Percentiles rank a stretch among this genome's conserved stretches.
These are phyloP conservation scores for Whalleya microplaca DNA, from an alignment of 2,329 filamentous ascomycete species.

Conservation along the genomic window DNA sequence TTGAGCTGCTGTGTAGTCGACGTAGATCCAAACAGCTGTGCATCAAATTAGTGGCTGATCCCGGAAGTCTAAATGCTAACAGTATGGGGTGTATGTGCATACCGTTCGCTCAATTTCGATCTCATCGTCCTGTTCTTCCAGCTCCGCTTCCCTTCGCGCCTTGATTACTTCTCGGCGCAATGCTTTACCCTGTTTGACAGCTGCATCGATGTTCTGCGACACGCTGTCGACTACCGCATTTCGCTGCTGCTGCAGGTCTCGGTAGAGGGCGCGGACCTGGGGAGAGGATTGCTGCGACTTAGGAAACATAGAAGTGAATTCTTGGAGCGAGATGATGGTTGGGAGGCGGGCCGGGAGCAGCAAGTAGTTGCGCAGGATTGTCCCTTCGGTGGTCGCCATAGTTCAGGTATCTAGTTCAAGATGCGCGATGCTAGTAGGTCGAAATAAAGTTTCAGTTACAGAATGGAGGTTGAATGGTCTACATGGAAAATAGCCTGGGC, in stretches of 20 bases:
- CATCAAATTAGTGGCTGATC: constrained; percentile 18
- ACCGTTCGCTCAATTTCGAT: constrained; percentile 65
- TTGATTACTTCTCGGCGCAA: constrained; percentile 62
- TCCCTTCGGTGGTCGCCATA: constrained; percentile 75
- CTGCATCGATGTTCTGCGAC: constrained; percentile 64
- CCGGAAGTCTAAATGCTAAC: background rate
- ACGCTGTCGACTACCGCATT: constrained; percentile 70
- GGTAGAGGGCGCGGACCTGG: constrained; percentile 72
- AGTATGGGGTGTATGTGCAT: constrained; percentile 29
- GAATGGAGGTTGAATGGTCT: background rate
- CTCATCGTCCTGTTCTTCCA: constrained; percentile 63
- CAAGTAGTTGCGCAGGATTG: constrained; percentile 78
- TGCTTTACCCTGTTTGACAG: constrained; percentile 63
- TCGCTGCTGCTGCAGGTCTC: constrained; percentile 77
- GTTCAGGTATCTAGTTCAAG: constrained; percentile 56
- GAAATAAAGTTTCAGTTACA: too few species aligned
- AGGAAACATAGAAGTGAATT: constrained; percentile 80
- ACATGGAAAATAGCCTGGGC: background rate
- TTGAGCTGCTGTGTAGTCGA: constrained; percentile 49
- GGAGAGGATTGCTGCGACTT: constrained; percentile 66
- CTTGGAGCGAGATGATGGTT: constrained; percentile 70
- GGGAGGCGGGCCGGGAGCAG: constrained; percentile 76
- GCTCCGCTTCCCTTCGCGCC: constrained; percentile 55
- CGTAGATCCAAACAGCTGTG: constrained; percentile 61
- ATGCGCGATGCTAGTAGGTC: background rate